These are phyloP conservation scores for Mycosphaerelloides madeirae DNA, from an alignment of 2,329 filamentous ascomycete species.

Conservation along the genomic window DNA sequence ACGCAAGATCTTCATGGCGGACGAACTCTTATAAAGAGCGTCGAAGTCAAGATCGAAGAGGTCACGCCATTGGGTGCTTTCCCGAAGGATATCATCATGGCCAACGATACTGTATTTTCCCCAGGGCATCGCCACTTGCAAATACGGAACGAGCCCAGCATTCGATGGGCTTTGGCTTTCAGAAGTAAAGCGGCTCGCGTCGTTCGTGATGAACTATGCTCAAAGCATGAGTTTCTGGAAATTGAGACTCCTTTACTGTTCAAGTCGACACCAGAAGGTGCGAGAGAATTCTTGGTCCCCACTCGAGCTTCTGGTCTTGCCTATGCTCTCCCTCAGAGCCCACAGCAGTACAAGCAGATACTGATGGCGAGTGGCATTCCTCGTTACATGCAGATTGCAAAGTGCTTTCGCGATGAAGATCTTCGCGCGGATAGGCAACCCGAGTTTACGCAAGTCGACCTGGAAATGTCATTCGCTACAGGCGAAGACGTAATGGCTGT, in stretches of 20 bases:
- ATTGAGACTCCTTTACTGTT: constrained; percentile 92
- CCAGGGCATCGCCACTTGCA: constrained; percentile 76
- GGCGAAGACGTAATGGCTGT: constrained; percentile 64
- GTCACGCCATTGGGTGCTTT: constrained; percentile 69
- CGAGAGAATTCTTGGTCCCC: constrained; percentile 89
- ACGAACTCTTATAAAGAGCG: constrained; percentile 11
- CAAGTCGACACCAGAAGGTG: constrained; percentile 95
- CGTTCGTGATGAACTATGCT: constrained; percentile 52
- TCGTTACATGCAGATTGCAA: constrained; percentile 86
- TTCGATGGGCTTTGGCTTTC: constrained; percentile 66
- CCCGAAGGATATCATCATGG: constrained; percentile 70
- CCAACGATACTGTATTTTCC: constrained; percentile 67
- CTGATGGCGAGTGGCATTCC: constrained; percentile 85
- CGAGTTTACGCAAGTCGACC: constrained; percentile 92
- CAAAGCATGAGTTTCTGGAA: constrained; percentile 60
- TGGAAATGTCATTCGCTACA: constrained; percentile 85
- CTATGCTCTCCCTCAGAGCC: constrained; percentile 91
- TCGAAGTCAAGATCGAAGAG: constrained; percentile 51
- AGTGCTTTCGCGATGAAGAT: constrained; percentile 94
- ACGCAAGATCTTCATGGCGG: neutral
- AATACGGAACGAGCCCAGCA: constrained; percentile 65
- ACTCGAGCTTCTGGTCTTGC: constrained; percentile 70
- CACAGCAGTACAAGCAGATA: constrained; percentile 97
- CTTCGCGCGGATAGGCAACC: constrained; percentile 87
- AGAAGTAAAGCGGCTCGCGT: constrained; percentile 58